These are phyloP conservation scores for Catunica adiposa DNA, from an alignment of 2,329 filamentous ascomycete genomes.

Conservation along the genomic window DNA sequence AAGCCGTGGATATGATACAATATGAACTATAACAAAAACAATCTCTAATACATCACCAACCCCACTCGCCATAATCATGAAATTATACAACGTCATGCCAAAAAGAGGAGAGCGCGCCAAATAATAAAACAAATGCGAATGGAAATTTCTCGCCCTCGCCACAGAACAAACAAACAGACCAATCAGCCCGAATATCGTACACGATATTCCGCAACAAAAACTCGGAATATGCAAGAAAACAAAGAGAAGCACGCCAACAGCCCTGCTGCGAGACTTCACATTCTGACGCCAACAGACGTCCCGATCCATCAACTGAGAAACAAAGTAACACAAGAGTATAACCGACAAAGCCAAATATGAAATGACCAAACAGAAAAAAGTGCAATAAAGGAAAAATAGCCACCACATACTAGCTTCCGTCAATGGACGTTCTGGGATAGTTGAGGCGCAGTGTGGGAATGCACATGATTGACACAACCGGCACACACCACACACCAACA, in stretches of 20 bases:
- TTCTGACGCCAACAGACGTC: not conserved
- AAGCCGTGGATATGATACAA: not conserved
- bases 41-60: not conserved
- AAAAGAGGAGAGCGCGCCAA: not conserved
- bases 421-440: too few species aligned
- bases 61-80: not conserved
- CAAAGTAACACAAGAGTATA: not conserved
- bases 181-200: not conserved
- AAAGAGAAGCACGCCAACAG: slow-evolving; percentile 1
- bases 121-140: slow-evolving; percentile 1
- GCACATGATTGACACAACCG: not conserved
- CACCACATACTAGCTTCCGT: too few species aligned
- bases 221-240: slow-evolving; percentile 5
- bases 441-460: not conserved
- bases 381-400: too few species aligned
- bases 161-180: not conserved
- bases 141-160: not conserved
- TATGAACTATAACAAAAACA: not conserved
- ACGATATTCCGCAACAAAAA: slow-evolving; percentile 5
- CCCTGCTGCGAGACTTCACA: not conserved
- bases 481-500: not conserved
- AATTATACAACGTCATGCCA: not conserved
- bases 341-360: not conserved
- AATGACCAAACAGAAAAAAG: not conserved
- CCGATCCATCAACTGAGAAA: not conserved